Base-by-base conservation (phyloP, 441 rosid species). In the Euphorbia celastroides region DNA sequence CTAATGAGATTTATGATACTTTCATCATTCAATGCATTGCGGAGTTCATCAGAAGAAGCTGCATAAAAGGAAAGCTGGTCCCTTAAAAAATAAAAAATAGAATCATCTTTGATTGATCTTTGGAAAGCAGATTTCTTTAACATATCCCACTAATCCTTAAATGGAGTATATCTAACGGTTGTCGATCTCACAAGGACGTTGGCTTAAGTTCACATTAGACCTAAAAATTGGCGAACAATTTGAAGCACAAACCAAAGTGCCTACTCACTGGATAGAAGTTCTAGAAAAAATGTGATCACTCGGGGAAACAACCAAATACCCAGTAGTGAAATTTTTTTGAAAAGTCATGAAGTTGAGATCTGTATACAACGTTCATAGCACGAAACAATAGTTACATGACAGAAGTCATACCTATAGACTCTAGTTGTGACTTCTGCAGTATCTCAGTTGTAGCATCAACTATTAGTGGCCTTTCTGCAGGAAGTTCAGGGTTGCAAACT, bases 21-120 rank as follows among this genome's bases (percentile, higher is more conserved):
- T 72, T 86, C 82, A 62, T 86, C 86, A 70, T 74, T 79, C 70
- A 90, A 75, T 31, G 82, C 88, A 58, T 78, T 62, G n/a, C 76
- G 70, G 64, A 90, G 80, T 79, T 87, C 98, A 68, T 73, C 68
- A 42, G 86, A 83, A 70, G 88, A 78, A 75, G 90, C 97, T 90
- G 85, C 62, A 77, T 56, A 54, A 70, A 65, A 63, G n/a, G n/a
- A n/a, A n/a, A n/a, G n/a, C n/a, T n/a, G n/a, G n/a, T n/a, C n/a
- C n/a, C n/a, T n/a, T n/a, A n/a, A n/a, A n/a, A n/a, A n/a, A n/a
- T n/a, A n/a, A n/a, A n/a, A n/a, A n/a, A n/a, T n/a, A n/a, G n/a
- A n/a, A n/a, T n/a, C n/a, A n/a, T n/a, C n/a, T n/a, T n/a, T n/a
- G n/a, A n/a, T n/a, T n/a, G n/a, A n/a, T n/a, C n/a, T n/a, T n/a